Percentiles rank a stretch among this genome's conserved stretches.
These are phyloP conservation scores for Macadamia tetraphylla DNA, from an alignment of 164 flowering plant genomes.

Conservation along the genomic window DNA sequence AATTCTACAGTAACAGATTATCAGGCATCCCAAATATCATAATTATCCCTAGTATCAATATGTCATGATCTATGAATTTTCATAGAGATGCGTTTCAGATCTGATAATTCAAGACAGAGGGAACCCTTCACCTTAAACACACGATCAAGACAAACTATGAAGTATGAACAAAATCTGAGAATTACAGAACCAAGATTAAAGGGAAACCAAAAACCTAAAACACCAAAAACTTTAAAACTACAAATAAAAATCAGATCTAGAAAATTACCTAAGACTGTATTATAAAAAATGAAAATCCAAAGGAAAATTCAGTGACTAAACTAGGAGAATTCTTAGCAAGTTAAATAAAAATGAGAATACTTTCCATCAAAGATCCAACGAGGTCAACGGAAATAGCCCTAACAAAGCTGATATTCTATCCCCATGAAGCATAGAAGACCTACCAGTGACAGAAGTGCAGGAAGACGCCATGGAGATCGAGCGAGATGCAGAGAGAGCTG, in stretches of 20 bases:
- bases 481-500: background rate
- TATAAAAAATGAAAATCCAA: too few relatives aligned
- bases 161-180: too few relatives aligned
- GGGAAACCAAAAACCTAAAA: too few relatives aligned
- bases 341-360: too few relatives aligned
- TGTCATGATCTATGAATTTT: background rate
- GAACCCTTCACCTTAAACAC: background rate
- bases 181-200: too few relatives aligned
- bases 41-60: too few relatives aligned
- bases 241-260: background rate
- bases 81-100: too few relatives aligned
- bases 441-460: conserved; percentile 3
- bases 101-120: background rate
- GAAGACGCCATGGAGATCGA: conserved; percentile 4
- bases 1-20: background rate
- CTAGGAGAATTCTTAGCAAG: background rate
- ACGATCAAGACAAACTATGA: too few relatives aligned
- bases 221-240: too few relatives aligned
- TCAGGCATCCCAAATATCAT: background rate
- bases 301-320: background rate
- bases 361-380: background rate
- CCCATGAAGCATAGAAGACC: background rate
- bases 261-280: background rate
- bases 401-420: background rate
- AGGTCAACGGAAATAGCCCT: background rate